Evolutionary conservation across 306 rosid species (phyloP).

Genomic region (Medicago arabica): DNA sequence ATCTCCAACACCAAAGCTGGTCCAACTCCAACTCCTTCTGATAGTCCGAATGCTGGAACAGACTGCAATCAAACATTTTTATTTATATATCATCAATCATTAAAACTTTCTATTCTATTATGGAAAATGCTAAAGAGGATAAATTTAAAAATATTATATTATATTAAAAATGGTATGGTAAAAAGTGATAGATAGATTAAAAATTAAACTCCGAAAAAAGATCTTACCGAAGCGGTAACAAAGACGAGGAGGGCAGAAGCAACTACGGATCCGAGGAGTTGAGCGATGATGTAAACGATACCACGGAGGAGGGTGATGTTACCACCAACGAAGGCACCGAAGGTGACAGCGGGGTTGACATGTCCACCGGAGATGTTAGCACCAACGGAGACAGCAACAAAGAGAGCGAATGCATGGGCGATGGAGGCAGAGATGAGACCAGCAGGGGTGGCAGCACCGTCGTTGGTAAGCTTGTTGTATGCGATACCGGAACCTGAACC

Average conservation of each 20-base stretch:
- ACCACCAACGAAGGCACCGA: constrained; percentile 85
- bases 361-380: constrained; percentile 97
- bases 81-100: background rate
- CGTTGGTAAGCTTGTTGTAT: constrained; percentile 70
- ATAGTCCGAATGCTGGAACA: constrained; percentile 59
- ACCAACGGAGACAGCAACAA: constrained; percentile 73
- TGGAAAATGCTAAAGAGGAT: too few species aligned
- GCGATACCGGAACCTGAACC: constrained; percentile 89
- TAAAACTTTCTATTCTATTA: too few species aligned
- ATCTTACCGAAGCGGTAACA: constrained; percentile 63
- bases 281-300: constrained; percentile 80
- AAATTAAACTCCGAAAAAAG: too few species aligned
- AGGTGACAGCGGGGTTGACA: constrained; percentile 95
- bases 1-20: constrained; percentile 81
- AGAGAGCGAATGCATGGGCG: constrained; percentile 82
- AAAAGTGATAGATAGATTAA: too few species aligned
- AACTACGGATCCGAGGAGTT: constrained; percentile 78
- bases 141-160: too few species aligned
- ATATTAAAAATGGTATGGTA: too few species aligned
- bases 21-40: constrained; percentile 71
- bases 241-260: constrained; percentile 68
- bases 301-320: constrained; percentile 81
- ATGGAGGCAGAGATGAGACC: constrained; percentile 77
- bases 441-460: constrained; percentile 58
- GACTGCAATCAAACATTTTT: constrained; percentile 42